phyloP scores from a whole-genome alignment of 108 stramenopile species.

The Nitzschia sp. region DNA sequence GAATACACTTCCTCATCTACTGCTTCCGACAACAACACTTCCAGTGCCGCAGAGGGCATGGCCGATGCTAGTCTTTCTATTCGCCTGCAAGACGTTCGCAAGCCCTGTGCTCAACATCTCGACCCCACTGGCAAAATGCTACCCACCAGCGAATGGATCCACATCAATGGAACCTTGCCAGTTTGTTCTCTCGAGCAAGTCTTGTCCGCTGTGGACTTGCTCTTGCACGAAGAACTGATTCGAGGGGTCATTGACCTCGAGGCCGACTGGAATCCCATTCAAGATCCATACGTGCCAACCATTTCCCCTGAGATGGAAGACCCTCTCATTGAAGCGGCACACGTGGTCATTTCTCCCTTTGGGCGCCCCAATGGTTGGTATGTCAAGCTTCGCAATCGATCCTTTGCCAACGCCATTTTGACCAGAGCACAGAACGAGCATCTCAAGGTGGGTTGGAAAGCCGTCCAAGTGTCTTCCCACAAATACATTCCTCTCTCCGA shows the following conservation, averaged over 20 bases:
- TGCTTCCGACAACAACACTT: slow-evolving; percentile 1
- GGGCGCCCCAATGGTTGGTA: slow-evolving; percentile 56
- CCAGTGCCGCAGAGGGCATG: too few relatives aligned
- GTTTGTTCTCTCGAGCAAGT: slow-evolving; percentile 44
- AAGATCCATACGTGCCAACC: slow-evolving; percentile 17
- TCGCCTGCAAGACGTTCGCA: slow-evolving; percentile 9
- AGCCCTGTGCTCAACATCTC: slow-evolving; percentile 26
- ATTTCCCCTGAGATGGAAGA: neutral
- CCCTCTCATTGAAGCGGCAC: slow-evolving; percentile 32
- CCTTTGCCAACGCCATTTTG: slow-evolving; percentile 42
- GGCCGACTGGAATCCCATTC: slow-evolving; percentile 35
- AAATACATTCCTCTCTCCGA: slow-evolving; percentile 2
- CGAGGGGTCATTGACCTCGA: slow-evolving; percentile 48
- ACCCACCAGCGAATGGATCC: slow-evolving; percentile 44
- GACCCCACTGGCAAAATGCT: slow-evolving; percentile 24
- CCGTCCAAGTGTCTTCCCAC: slow-evolving; percentile 22
- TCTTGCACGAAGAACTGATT: slow-evolving; percentile 18
- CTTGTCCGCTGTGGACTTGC: slow-evolving; percentile 22
- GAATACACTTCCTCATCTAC: neutral
- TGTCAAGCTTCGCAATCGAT: slow-evolving; percentile 43
- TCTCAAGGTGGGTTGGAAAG: slow-evolving; percentile 40
- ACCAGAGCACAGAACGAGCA: slow-evolving; percentile 11
- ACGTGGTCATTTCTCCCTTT: slow-evolving; percentile 41
- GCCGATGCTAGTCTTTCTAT: neutral
- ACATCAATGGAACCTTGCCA: slow-evolving; percentile 38